These are phyloP conservation scores for Corylus americana DNA, from an alignment of 306 rosid genomes.

Conservation along the genomic window DNA sequence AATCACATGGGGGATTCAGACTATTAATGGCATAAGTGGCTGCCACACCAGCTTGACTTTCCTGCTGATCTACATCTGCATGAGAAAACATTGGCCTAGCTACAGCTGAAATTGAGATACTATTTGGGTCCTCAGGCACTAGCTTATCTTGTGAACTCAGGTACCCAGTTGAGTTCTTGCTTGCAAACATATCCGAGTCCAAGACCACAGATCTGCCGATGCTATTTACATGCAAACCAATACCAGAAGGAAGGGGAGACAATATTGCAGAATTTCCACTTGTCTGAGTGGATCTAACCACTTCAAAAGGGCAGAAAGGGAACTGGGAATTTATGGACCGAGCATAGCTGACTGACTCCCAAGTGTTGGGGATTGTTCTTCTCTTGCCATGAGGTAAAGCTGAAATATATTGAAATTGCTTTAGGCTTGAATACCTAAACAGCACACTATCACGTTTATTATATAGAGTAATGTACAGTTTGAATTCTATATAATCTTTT, in stretches of 20 bases:
- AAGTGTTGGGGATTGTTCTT: neutral
- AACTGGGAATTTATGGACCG: neutral
- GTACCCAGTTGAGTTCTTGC: slow-evolving; percentile 1
- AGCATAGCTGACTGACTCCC: neutral
- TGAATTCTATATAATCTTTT: no score
- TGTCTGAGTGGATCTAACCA: slow-evolving; percentile 2
- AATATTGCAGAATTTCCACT: slow-evolving; percentile 10
- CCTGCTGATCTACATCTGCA: slow-evolving; percentile 12
- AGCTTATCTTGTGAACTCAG: slow-evolving; percentile 7
- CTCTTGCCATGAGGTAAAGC: neutral
- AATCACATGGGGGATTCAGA: slow-evolving; percentile 3
- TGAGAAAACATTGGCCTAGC: neutral
- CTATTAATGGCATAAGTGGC: neutral
- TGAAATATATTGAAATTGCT: no score
- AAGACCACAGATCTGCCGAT: slow-evolving; percentile 9
- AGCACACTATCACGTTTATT: no score
- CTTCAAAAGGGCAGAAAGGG: slow-evolving; percentile 2
- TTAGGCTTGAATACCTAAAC: no score
- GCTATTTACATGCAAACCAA: slow-evolving; percentile 24
- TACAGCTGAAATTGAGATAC: neutral
- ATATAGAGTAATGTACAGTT: no score
- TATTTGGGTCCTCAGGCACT: neutral
- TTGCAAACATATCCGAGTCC: neutral
- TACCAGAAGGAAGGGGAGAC: neutral
- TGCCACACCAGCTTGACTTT: slow-evolving; percentile 1